Evolutionary conservation across 2,329 filamentous ascomycete genomes (phyloP).

Genomic region (Aspergillus neotritici): DNA sequence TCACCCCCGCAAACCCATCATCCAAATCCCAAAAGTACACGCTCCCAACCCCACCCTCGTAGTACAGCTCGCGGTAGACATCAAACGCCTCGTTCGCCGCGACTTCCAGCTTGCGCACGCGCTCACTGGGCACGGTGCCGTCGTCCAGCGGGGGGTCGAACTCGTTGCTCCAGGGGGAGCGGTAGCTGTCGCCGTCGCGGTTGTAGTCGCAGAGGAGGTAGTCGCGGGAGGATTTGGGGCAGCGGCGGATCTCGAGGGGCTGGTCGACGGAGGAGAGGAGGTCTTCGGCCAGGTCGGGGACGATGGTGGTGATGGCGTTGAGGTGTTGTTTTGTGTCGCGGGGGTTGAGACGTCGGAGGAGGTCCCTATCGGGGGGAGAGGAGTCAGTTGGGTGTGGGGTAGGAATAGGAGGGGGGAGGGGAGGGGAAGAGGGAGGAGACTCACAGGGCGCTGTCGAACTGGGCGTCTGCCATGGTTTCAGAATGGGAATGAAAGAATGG

Average conservation of each 20-base stretch:
- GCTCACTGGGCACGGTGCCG: constrained; percentile 80
- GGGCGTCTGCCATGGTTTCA: constrained; percentile 40
- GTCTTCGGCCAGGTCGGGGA: constrained; percentile 91
- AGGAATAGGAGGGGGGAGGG: not conserved
- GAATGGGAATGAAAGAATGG: too few species aligned
- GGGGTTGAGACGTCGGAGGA: constrained; percentile 94
- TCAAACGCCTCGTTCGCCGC: constrained; percentile 94
- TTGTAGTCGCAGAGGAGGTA: constrained; percentile 99
- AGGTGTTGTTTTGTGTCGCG: constrained; percentile 87
- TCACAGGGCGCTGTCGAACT: constrained; percentile 50
- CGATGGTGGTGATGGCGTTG: constrained; percentile 77
- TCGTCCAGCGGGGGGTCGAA: constrained; percentile 90
- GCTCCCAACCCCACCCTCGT: constrained; percentile 90
- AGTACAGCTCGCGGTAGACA: constrained; percentile 85
- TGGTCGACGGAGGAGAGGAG: constrained; percentile 97
- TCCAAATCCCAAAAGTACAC: constrained; percentile 99
- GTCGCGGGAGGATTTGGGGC: constrained; percentile 82
- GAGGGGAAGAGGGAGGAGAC: constrained; percentile 10
- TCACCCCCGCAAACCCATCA: constrained; percentile 94
- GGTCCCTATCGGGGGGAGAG: constrained; percentile 60
- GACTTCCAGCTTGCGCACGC: constrained; percentile 89
- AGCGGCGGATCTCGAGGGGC: constrained; percentile 78
- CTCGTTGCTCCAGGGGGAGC: constrained; percentile 98
- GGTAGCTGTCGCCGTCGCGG: constrained; percentile 95
- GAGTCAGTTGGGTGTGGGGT: constrained; percentile 16